Evolutionary conservation across 1,284 basidiomycete genomes (phyloP).

Genomic region (Papiliotrema laurentii): DNA sequence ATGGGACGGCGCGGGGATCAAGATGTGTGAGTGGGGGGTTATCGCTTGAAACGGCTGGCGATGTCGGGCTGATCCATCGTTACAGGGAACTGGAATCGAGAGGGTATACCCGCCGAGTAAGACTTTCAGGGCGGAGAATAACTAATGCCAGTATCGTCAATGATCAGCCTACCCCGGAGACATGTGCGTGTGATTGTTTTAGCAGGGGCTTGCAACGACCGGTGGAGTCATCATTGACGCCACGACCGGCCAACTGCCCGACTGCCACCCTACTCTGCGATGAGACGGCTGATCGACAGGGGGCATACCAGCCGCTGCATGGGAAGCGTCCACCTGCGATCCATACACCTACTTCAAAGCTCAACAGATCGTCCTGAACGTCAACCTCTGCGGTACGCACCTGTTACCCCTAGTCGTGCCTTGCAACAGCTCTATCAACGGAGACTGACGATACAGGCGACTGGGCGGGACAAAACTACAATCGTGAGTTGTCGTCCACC

Average conservation of each 20-base stretch:
- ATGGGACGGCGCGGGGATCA: constrained; percentile 65
- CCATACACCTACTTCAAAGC: constrained; percentile 63
- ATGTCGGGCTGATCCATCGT: not conserved
- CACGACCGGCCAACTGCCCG: no score
- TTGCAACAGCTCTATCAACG: not conserved
- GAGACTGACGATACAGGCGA: constrained; percentile 49
- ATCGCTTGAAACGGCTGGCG: no score
- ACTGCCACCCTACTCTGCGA: not conserved
- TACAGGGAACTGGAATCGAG: constrained; percentile 61
- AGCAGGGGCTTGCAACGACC: no score
- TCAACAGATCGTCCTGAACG: constrained; percentile 67
- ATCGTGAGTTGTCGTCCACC: constrained; percentile 21
- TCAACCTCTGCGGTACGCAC: constrained; percentile 47
- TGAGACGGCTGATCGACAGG: constrained; percentile 12
- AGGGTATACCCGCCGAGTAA: constrained; percentile 61
- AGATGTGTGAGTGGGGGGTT: constrained; percentile 55
- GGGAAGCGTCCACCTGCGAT: constrained; percentile 60
- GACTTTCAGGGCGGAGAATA: constrained; percentile 1
- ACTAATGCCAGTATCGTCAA: constrained; percentile 52
- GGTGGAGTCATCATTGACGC: no score
- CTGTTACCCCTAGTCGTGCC: not conserved
- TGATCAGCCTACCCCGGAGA: no score
- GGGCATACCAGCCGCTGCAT: constrained; percentile 65
- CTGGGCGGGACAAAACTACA: constrained; percentile 60
- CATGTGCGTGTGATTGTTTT: no score